Percentiles rank a stretch among this genome's conserved stretches.
These are phyloP conservation scores for Solanum chiquidenum DNA, from an alignment of 257 asterid species.

Conservation along the genomic window DNA sequence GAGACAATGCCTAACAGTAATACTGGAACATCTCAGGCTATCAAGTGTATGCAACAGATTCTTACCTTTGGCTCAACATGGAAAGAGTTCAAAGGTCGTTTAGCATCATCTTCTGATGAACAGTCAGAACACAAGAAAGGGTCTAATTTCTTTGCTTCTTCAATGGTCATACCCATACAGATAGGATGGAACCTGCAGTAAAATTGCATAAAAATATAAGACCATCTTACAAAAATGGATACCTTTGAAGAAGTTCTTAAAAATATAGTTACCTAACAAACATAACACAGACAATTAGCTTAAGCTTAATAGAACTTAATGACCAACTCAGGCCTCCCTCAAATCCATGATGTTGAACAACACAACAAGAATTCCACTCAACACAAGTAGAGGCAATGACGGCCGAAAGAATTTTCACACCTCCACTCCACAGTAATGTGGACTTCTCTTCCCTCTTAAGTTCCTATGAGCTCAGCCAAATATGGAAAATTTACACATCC, in stretches of 20 bases:
- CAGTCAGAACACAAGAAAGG: conserved; percentile 76
- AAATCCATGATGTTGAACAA: background rate
- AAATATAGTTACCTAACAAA: background rate
- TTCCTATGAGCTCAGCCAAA: background rate
- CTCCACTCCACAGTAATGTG: background rate
- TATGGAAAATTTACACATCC: background rate
- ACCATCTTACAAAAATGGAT: background rate
- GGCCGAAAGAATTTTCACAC: background rate
- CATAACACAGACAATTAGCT: background rate
- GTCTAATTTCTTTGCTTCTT: conserved; percentile 48
- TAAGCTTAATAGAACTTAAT: background rate
- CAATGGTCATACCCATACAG: conserved; percentile 52
- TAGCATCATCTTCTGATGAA: conserved; percentile 65
- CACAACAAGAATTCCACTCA: background rate
- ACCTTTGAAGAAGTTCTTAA: background rate
- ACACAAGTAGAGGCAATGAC: background rate
- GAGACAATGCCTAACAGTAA: background rate
- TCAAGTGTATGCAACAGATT: background rate
- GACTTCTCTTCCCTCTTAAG: background rate
- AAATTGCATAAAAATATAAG: background rate
- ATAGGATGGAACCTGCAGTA: conserved; percentile 76
- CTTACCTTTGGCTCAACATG: conserved; percentile 30
- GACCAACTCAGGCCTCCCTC: background rate
- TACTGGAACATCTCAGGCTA: background rate
- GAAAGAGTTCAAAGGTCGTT: conserved; percentile 51